A percentile compares a stretch with the other conserved stretches of the same genome.
These are phyloP conservation scores for Neonothopanus nambi DNA, from an alignment of 1,284 basidiomycete species.

Conservation along the genomic window DNA sequence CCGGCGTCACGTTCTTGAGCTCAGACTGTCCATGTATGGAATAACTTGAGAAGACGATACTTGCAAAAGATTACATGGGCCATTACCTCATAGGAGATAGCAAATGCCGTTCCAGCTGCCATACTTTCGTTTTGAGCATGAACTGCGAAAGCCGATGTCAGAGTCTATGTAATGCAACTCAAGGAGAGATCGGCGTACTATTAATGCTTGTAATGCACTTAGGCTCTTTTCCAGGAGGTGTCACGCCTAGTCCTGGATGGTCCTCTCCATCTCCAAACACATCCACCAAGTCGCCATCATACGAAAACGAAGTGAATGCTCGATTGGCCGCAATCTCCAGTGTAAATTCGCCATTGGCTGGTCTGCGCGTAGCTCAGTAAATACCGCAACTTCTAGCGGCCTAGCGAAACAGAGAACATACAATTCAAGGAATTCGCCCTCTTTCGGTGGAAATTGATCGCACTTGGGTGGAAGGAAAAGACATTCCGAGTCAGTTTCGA, in stretches of 20 bases:
- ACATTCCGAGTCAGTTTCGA: neutral
- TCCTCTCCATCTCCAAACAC: slow-evolving; percentile 16
- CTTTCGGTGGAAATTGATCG: slow-evolving; percentile 35
- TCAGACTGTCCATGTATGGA: slow-evolving; percentile 28
- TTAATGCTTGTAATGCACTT: slow-evolving; percentile 36
- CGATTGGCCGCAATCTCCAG: slow-evolving; percentile 19
- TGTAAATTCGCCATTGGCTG: slow-evolving; percentile 19
- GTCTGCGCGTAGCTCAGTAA: slow-evolving; percentile 7
- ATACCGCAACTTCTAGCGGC: neutral
- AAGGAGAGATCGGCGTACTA: slow-evolving; percentile 25
- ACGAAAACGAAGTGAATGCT: slow-evolving; percentile 19
- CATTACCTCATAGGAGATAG: slow-evolving; percentile 40
- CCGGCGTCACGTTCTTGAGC: slow-evolving; percentile 33
- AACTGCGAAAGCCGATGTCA: slow-evolving; percentile 26
- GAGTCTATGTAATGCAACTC: neutral
- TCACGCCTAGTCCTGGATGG: slow-evolving; percentile 13
- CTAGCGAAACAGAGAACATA: slow-evolving; percentile 14
- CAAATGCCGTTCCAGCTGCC: slow-evolving; percentile 46
- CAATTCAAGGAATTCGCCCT: slow-evolving; percentile 35
- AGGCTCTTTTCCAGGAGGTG: slow-evolving; percentile 11
- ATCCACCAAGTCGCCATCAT: slow-evolving; percentile 12
- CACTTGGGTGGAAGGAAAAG: slow-evolving; percentile 22
- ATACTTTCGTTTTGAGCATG: slow-evolving; percentile 45
- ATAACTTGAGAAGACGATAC: too few species aligned
- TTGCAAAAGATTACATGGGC: neutral